Evolutionary conservation across 2,329 filamentous ascomycete genomes (phyloP).

Genomic region (Teratosphaeria viscida): DNA sequence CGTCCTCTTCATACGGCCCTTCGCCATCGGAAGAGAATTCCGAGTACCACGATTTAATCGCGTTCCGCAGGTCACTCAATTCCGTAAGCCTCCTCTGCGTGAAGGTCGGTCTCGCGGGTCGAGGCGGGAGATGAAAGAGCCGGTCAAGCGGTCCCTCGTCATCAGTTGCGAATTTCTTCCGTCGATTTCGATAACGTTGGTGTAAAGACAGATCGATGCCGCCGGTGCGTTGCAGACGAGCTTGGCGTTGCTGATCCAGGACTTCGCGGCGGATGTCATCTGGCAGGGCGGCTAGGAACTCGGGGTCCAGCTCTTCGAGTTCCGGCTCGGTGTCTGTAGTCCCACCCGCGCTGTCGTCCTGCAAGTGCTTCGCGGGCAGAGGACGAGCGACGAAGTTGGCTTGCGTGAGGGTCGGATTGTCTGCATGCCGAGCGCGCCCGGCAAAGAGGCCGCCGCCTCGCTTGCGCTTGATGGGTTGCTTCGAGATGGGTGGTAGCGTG

Average conservation of each 20-base stretch:
- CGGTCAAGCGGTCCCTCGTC: constrained; percentile 25
- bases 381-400: constrained; percentile 55
- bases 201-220: constrained; percentile 27
- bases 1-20: constrained; percentile 66
- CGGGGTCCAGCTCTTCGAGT: constrained; percentile 48
- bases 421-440: constrained; percentile 28
- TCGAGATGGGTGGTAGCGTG: constrained; percentile 31
- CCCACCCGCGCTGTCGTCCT: constrained; percentile 9
- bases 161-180: constrained; percentile 10
- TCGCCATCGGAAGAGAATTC: constrained; percentile 43
- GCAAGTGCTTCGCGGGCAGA: background rate
- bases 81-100: constrained; percentile 47
- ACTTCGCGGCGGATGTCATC: constrained; percentile 71
- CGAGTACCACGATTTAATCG: constrained; percentile 64
- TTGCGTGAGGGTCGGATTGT: constrained; percentile 55
- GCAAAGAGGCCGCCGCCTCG: constrained; percentile 39
- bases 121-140: constrained; percentile 35
- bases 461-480: constrained; percentile 42
- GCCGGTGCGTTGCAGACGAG: constrained; percentile 45
- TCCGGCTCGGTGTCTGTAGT: constrained; percentile 23
- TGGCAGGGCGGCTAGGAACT: constrained; percentile 73
- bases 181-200: constrained; percentile 11
- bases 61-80: constrained; percentile 57
- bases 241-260: constrained; percentile 58
- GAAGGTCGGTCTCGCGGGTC: constrained; percentile 48